A percentile compares a stretch with the other conserved stretches of the same genome.
Evolutionary conservation across 768 basidiomycete genomes (phyloP).

Genomic region (Cantharellus anzutake): DNA sequence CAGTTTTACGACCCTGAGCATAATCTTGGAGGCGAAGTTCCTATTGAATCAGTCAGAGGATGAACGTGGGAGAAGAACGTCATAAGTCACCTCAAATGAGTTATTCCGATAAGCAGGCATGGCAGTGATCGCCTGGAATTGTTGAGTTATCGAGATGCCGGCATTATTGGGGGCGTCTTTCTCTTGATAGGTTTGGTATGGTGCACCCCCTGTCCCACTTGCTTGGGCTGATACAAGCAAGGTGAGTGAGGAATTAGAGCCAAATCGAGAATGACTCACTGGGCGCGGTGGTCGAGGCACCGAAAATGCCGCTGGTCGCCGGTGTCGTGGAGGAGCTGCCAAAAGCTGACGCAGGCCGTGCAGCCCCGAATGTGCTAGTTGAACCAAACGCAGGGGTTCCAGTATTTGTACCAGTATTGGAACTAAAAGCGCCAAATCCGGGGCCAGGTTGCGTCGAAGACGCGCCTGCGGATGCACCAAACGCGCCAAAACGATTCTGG

Average conservation of each 20-base stretch:
- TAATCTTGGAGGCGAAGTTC: constrained; percentile 67
- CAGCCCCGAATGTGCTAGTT: constrained; percentile 13
- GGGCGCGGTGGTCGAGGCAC: constrained; percentile 17
- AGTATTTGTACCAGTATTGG: constrained; percentile 12
- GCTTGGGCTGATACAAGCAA: constrained; percentile 12
- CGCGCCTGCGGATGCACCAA: constrained; percentile 2
- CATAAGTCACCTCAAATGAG: constrained; percentile 47
- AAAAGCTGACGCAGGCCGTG: constrained; percentile 28
- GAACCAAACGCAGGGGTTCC: constrained; percentile 28
- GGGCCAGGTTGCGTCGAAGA: constrained; percentile 31
- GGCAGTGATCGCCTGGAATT: constrained; percentile 68
- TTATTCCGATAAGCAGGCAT: constrained; percentile 61
- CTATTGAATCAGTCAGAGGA: constrained; percentile 20
- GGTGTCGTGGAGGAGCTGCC: constrained; percentile 28
- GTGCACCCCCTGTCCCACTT: constrained; percentile 43
- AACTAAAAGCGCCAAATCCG: constrained; percentile 42
- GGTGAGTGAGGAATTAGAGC: constrained; percentile 11
- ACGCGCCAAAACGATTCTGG: constrained; percentile 25
- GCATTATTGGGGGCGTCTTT: constrained; percentile 35
- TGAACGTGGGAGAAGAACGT: constrained; percentile 9
- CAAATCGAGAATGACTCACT: constrained; percentile 10
- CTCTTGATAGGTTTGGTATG: constrained; percentile 39
- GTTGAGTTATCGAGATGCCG: constrained; percentile 21
- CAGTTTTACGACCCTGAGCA: constrained; percentile 51
- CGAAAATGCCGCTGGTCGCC: constrained; percentile 26